A percentile compares a stretch with the other conserved stretches of the same genome.
phyloP scores from a whole-genome alignment of 2,329 filamentous ascomycete genomes.

The Emmonsiellopsis sp. region DNA sequence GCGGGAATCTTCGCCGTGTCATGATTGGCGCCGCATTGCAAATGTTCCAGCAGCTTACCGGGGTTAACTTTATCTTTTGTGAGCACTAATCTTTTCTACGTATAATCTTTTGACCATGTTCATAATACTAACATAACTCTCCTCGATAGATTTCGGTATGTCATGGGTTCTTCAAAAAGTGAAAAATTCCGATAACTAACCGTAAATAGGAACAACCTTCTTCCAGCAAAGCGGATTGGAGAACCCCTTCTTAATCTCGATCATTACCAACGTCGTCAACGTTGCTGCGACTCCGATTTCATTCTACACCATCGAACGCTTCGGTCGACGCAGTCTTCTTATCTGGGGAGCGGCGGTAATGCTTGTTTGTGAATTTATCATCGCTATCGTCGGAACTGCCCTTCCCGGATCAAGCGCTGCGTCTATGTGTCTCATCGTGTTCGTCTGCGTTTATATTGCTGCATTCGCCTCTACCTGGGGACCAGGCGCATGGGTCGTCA shows the following conservation, averaged over 20 bases:
- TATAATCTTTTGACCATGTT: background rate
- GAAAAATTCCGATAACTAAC: background rate
- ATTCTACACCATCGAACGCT: constrained; percentile 44
- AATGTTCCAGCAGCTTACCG: constrained; percentile 65
- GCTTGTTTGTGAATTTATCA: constrained; percentile 44
- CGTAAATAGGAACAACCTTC: constrained; percentile 39
- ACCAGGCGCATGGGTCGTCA: constrained; percentile 43
- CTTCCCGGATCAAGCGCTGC: constrained; percentile 27
- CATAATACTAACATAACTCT: background rate
- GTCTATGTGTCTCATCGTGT: constrained; percentile 38
- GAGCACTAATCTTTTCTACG: background rate
- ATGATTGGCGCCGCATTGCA: constrained; percentile 62
- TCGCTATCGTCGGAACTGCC: constrained; percentile 40
- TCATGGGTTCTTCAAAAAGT: background rate
- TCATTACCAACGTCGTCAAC: constrained; percentile 46
- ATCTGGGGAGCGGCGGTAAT: constrained; percentile 45
- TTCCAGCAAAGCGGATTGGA: constrained; percentile 39
- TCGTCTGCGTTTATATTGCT: constrained; percentile 46
- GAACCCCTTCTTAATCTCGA: constrained; percentile 42
- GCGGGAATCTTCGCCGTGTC: constrained; percentile 58
- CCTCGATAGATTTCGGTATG: constrained; percentile 6
- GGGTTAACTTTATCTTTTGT: constrained; percentile 57
- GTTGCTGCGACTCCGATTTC: constrained; percentile 43
- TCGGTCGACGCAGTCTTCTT: constrained; percentile 44
- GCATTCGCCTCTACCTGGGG: constrained; percentile 47